phyloP scores from a whole-genome alignment of 129 eudicot genomes.

The Ambrosia trifida region DNA sequence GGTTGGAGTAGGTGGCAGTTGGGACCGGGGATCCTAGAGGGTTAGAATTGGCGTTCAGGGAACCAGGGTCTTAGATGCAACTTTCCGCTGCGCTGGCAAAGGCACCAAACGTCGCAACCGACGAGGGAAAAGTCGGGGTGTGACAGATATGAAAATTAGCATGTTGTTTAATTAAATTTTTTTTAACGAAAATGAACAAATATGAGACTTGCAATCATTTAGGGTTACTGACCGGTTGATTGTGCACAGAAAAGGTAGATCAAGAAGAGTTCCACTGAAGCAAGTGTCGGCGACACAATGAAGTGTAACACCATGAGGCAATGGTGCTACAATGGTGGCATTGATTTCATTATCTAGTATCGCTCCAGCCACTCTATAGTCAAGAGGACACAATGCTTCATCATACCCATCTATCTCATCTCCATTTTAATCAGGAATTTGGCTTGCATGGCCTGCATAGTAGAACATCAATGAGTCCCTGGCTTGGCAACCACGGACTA shows the following conservation, averaged over 20 bases:
- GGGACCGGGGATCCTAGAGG: no score
- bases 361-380: conserved; percentile 51
- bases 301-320: conserved; percentile 63
- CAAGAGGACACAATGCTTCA: conserved; percentile 72
- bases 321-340: conserved; percentile 67
- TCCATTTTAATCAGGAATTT: conserved; percentile 51
- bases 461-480: conserved; percentile 78
- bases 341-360: conserved; percentile 72
- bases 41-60: no score
- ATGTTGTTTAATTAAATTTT: no score
- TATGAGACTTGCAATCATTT: not conserved
- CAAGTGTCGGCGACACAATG: conserved; percentile 68
- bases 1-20: no score
- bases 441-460: conserved; percentile 67
- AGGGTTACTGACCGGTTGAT: conserved; percentile 47
- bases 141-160: no score
- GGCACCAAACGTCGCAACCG: no score
- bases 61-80: no score
- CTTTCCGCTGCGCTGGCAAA: no score
- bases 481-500: conserved; percentile 50
- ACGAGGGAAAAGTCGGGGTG: no score
- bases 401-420: conserved; percentile 75
- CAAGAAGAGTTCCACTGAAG: conserved; percentile 67
- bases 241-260: conserved; percentile 59
- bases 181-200: no score